A percentile compares a stretch with the other conserved stretches of the same genome.
phyloP scores from a whole-genome alignment of 306 rosid species.

The Cicer arietinum region DNA sequence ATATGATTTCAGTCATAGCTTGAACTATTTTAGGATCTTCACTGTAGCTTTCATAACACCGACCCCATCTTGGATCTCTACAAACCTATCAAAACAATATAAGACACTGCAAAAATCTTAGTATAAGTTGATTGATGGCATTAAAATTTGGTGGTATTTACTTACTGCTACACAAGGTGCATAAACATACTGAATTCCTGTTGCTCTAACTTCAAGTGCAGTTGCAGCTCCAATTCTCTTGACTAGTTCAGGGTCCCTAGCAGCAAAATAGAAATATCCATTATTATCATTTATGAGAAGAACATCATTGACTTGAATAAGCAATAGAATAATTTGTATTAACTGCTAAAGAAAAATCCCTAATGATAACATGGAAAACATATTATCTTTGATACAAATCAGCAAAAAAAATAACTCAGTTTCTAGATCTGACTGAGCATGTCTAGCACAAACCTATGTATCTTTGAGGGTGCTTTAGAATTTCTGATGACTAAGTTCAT shows the following conservation, averaged over 20 bases:
- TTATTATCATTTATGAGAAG: not conserved
- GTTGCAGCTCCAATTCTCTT: slow-evolving; percentile 62
- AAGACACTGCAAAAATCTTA: not conserved
- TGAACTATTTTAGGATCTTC: slow-evolving; percentile 56
- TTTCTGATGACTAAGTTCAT: not conserved
- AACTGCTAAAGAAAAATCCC: not conserved
- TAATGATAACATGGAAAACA: not conserved
- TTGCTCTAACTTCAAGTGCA: slow-evolving; percentile 64
- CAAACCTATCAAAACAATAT: slow-evolving; percentile 49
- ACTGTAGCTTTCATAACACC: slow-evolving; percentile 62
- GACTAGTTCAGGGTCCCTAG: slow-evolving; percentile 59
- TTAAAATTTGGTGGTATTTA: not conserved
- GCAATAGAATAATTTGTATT: not conserved
- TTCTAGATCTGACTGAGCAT: not conserved
- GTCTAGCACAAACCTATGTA: not conserved
- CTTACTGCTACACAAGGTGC: slow-evolving; percentile 63
- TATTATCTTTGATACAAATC: not conserved
- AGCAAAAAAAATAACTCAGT: not conserved
- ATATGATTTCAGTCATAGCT: slow-evolving; percentile 55
- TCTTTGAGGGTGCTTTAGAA: slow-evolving; percentile 2
- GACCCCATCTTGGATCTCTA: slow-evolving; percentile 69
- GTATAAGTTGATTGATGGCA: not conserved
- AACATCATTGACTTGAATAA: not conserved
- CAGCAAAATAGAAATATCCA: slow-evolving; percentile 3
- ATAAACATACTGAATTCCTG: slow-evolving; percentile 57